Percentiles rank a stretch among this genome's conserved stretches.
Evolutionary conservation across 805 yeast genomes (phyloP).

Genomic region (Schizosaccharomyces cryophilus): DNA sequence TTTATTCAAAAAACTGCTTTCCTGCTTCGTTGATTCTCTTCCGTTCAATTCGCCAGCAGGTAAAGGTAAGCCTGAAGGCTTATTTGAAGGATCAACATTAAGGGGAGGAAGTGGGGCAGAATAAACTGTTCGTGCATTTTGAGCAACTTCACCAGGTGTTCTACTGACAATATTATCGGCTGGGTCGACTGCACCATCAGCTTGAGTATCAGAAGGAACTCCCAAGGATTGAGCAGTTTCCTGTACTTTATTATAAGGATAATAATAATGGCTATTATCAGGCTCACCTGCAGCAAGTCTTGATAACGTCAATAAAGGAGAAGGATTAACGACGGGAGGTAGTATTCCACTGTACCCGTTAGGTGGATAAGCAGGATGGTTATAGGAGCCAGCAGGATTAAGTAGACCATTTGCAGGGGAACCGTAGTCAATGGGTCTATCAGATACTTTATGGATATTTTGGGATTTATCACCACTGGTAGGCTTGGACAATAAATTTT

Average conservation of each 20-base stretch:
- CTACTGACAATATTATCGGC: no score
- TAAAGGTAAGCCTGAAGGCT: no score
- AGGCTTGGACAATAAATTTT: not conserved
- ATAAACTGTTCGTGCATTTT: no score
- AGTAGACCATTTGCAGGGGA: no score
- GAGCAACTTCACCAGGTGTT: no score
- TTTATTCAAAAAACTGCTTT: not conserved
- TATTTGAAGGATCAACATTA: no score
- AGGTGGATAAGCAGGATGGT: no score
- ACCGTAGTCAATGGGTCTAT: not conserved
- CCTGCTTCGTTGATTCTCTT: no score
- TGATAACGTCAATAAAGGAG: not conserved
- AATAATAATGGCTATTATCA: not conserved
- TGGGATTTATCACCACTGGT: not conserved
- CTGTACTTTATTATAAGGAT: not conserved
- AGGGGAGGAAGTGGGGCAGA: no score
- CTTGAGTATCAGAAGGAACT: not conserved
- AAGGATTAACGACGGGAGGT: not conserved
- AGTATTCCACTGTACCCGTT: not conserved
- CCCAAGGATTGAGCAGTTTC: not conserved
- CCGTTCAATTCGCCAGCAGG: no score
- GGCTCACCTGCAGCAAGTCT: not conserved
- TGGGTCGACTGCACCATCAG: no score
- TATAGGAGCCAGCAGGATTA: no score
- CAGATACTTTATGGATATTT: not conserved